Base-by-base conservation (phyloP, 208 protist species). In the Tetramitus jugosus region DNA sequence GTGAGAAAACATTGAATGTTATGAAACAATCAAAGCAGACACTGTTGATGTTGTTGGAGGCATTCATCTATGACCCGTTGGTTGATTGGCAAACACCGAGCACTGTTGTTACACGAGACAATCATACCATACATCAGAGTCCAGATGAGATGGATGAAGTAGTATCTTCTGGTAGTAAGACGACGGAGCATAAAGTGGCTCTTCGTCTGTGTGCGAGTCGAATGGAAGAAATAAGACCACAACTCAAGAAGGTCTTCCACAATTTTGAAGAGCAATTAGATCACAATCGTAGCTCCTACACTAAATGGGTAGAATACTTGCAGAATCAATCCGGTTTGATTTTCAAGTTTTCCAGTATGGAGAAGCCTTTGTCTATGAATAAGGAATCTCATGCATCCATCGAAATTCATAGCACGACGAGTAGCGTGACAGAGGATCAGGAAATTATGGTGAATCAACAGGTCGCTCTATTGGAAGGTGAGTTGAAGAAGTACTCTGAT, bases 21-120 rank as follows among this genome's bases (percentile, higher is more conserved):
- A 23, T 87, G 3, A 29, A 76, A 7, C 1, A 46, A 35, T 26
- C 76, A 26, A 75, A 77, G 37, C 84, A 91, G 10, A 81, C 76
- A 0, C 69, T 92, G 0, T 71, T 92, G 17, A 76, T 65, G 7
- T 65, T 92, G 29, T 75, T 94, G 29, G 89, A 93, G 45, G 82
- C 90, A 14, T 94, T 94, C 78, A 82, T 94, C 17, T 88, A 91
- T 81, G 91, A 94, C 69, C 91, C 91, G 0, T 76, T 92, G 3
- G 81, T 92, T 13, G 85, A 91, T 65, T 65, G 60, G 60, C 6
- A 7, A 31, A 62, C 26, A 23, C n/a, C n/a, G n/a, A n/a, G n/a
- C n/a, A n/a, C n/a, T n/a, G n/a, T n/a, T n/a, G n/a, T n/a, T n/a
- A n/a, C n/a, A n/a, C n/a, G n/a, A n/a, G n/a, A n/a, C n/a, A n/a